Evolutionary conservation across 257 asterid genomes (phyloP).

Genomic region (Vinca minor): DNA sequence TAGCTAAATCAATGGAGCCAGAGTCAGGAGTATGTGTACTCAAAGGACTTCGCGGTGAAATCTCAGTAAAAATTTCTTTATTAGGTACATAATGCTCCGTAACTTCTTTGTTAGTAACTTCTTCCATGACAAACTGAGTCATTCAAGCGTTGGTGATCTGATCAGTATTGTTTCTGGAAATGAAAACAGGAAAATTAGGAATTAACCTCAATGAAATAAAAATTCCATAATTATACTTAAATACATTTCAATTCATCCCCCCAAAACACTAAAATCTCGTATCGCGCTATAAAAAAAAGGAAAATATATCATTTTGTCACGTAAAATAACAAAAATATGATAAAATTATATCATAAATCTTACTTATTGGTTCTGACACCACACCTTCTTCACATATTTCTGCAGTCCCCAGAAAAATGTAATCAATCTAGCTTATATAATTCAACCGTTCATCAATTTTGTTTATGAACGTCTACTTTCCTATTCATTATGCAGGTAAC

Average conservation of each 20-base stretch:
- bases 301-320: neutral
- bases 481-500: too few species aligned
- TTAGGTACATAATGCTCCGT: constrained; percentile 36
- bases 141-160: constrained; percentile 16
- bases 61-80: constrained; percentile 38
- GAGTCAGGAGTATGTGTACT: constrained; percentile 51
- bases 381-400: too few species aligned
- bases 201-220: neutral
- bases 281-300: neutral
- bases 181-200: constrained; percentile 9
- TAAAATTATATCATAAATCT: too few species aligned
- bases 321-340: neutral
- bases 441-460: too few species aligned
- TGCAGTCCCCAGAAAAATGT: too few species aligned
- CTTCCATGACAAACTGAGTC: constrained; percentile 41
- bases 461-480: too few species aligned
- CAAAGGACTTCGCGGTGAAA: constrained; percentile 79
- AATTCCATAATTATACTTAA: neutral
- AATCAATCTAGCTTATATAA: neutral
- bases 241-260: too few species aligned
- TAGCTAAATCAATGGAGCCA: constrained; percentile 57
- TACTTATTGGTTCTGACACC: too few species aligned
- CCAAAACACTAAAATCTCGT: too few species aligned
- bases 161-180: constrained; percentile 4
- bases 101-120: constrained; percentile 20